These are phyloP conservation scores for Saccharum hybrid DNA, from an alignment of 202 grass and related monocot species.

Conservation along the genomic window DNA sequence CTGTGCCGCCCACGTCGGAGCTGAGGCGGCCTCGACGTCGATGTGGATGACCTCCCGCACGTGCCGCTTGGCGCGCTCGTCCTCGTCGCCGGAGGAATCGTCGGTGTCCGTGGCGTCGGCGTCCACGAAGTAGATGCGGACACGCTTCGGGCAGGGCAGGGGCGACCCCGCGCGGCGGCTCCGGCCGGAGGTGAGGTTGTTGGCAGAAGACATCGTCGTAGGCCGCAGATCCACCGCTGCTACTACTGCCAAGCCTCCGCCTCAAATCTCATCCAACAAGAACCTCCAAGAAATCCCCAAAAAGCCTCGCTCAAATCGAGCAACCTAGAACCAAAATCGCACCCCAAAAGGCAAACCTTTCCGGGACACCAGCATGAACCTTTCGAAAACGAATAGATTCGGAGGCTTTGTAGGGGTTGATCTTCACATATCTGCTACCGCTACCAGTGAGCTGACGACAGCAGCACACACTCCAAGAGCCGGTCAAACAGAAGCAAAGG, in stretches of 20 bases:
- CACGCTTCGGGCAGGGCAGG: constrained; percentile 40
- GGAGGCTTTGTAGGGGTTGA: neutral
- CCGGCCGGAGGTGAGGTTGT: constrained; percentile 27
- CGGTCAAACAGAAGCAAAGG: constrained; percentile 42
- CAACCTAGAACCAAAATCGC: neutral
- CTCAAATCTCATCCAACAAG: constrained; percentile 49
- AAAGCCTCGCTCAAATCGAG: neutral
- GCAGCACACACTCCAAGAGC: constrained; percentile 38
- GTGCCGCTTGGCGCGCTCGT: constrained; percentile 15
- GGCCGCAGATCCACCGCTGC: constrained; percentile 24
- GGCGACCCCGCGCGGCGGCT: constrained; percentile 34
- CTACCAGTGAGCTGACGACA: constrained; percentile 16
- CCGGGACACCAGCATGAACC: neutral
- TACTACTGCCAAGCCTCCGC: neutral
- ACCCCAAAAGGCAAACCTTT: neutral
- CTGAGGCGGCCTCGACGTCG: neutral
- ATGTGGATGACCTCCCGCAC: constrained; percentile 68
- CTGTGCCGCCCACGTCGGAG: neutral
- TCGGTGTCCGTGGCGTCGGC: constrained; percentile 73
- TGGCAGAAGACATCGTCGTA: constrained; percentile 31
- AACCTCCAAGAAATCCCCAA: neutral
- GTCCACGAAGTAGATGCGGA: constrained; percentile 78
- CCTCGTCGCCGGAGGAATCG: constrained; percentile 70
- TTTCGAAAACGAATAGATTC: neutral
- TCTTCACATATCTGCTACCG: neutral